Evolutionary conservation across 129 eudicot species (phyloP), one percentile per base, ranked within the genome.

Genomic region (Centaurea solstitialis): DNA sequence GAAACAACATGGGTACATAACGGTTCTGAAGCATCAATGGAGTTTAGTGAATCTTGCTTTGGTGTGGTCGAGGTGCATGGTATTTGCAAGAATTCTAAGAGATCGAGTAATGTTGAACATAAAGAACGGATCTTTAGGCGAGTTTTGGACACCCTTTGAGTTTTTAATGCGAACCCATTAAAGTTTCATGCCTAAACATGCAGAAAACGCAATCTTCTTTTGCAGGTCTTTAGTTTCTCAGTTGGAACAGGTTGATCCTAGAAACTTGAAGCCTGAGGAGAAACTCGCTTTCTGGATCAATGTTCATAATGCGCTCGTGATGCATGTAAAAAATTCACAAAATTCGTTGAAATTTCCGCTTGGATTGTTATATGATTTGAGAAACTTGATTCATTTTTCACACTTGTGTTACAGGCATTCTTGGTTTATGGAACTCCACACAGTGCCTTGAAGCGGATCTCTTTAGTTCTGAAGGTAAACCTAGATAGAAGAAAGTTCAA

Each of bases 211-310:
- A n/a, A 20, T 1, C 61, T 43, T 59, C 22, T 79, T 81, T 74
- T 87, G 83, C 92, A 94, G 98, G 90, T 90, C 88, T 57, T 79
- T 94, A 53, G 91, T 92, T 40, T 92, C 92, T 57, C 85, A 76
- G 70, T 73, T 94, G 82, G 92, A 87, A 76, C 87, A 83, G 41
- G 79, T 92, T 79, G 96, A 94, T 88, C 96, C 96, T 30, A 81
- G 87, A 83, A 90, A 75, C 72, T 67, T 94, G 80, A 92, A 89
- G 59, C 88, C 73, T 22, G 95, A 90, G 76, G 97, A 94, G 90
- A 94, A 92, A 76, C 82, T 94, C 73, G 97, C 97, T 1, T 92
- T 94, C 72, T 94, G 98, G 98, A 94, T 94, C 64, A 94, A 94
- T 80, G 90, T 94, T 28, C 98, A 94, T 84, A 94, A 94, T 69